Conservation (phyloP, 2,329 filamentous ascomycete species). For the Epichloe scottii region DNA sequence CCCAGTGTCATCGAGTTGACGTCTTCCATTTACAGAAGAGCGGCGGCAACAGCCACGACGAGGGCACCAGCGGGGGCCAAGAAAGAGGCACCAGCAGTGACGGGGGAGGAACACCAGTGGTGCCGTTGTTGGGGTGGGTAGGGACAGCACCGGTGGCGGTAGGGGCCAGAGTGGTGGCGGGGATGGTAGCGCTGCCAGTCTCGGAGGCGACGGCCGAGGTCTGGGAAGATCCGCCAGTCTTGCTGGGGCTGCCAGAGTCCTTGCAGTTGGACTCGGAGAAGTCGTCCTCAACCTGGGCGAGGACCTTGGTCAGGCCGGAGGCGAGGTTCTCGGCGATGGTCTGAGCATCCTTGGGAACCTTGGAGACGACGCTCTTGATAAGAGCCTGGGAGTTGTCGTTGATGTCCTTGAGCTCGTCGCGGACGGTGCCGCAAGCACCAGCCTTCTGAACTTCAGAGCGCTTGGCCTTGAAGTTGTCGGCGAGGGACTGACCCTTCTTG, state of each 20-base stretch:
- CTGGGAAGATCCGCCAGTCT: neutral
- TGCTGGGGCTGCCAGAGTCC: constrained; percentile 7
- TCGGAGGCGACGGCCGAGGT: neutral
- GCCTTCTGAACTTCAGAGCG: constrained; percentile 17
- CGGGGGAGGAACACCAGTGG: constrained; percentile 1
- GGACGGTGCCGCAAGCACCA: constrained; percentile 15
- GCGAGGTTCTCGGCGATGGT: constrained; percentile 16
- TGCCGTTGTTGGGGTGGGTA: constrained; percentile 3
- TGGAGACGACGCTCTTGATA: constrained; percentile 17
- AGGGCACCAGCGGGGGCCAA: constrained; percentile 9
- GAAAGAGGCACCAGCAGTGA: constrained; percentile 9
- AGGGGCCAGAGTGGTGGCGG: constrained; percentile 2
- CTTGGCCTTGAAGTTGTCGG: constrained; percentile 14
- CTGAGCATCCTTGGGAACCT: constrained; percentile 18
- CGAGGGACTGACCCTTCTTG: constrained; percentile 13
- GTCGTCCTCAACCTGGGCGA: constrained; percentile 12
- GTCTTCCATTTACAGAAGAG: constrained; percentile 3
- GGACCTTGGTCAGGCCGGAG: constrained; percentile 12
- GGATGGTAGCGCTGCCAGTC: neutral
- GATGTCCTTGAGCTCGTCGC: constrained; percentile 13
- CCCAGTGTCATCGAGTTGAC: neutral
- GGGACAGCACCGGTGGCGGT: neutral
- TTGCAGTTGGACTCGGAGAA: constrained; percentile 20
- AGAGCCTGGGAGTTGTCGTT: constrained; percentile 14
- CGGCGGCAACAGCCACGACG: constrained; percentile 8